Conservation (phyloP, 2,329 filamentous ascomycete genomes). For the Didymella glomerata region DNA sequence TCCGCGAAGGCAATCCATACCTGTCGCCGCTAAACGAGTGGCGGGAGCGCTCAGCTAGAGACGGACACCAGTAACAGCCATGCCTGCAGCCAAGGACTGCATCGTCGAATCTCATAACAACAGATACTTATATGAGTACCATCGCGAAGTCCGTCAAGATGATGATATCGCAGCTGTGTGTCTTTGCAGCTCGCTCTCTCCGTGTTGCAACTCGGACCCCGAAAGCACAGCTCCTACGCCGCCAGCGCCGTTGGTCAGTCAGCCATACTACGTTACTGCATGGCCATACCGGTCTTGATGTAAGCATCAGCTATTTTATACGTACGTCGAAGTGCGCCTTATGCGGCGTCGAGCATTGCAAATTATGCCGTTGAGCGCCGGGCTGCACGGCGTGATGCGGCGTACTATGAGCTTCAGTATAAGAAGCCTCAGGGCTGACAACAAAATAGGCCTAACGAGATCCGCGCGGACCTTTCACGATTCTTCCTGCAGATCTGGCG, state of each 20-base stretch:
- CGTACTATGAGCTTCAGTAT: slow-evolving; percentile 20
- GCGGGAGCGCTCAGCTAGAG: slow-evolving; percentile 40
- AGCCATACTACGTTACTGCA: slow-evolving; percentile 25
- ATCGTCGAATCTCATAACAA: slow-evolving; percentile 26
- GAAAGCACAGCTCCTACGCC: slow-evolving; percentile 17
- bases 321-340: slow-evolving; percentile 18
- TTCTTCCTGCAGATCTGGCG: slow-evolving; percentile 45
- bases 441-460: slow-evolving; percentile 41
- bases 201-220: slow-evolving; percentile 8
- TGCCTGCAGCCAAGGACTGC: slow-evolving; percentile 35
- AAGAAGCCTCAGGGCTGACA: slow-evolving; percentile 36
- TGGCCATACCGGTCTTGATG: slow-evolving; percentile 23
- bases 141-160: slow-evolving; percentile 1
- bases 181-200: slow-evolving; percentile 9
- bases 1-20: slow-evolving; percentile 37
- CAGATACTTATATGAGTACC: slow-evolving; percentile 34
- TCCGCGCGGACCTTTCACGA: slow-evolving; percentile 42
- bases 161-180: slow-evolving; percentile 3
- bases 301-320: slow-evolving; percentile 30
- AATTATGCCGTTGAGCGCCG: slow-evolving; percentile 9
- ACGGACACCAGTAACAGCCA: slow-evolving; percentile 34
- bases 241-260: slow-evolving; percentile 27
- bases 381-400: slow-evolving; percentile 9
- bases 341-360: slow-evolving; percentile 8
- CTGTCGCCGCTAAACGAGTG: slow-evolving; percentile 17